A percentile compares a stretch with the other conserved stretches of the same genome.
These are phyloP conservation scores for Ensete glaucum DNA, from an alignment of 176 grass and related monocot genomes.

Conservation along the genomic window DNA sequence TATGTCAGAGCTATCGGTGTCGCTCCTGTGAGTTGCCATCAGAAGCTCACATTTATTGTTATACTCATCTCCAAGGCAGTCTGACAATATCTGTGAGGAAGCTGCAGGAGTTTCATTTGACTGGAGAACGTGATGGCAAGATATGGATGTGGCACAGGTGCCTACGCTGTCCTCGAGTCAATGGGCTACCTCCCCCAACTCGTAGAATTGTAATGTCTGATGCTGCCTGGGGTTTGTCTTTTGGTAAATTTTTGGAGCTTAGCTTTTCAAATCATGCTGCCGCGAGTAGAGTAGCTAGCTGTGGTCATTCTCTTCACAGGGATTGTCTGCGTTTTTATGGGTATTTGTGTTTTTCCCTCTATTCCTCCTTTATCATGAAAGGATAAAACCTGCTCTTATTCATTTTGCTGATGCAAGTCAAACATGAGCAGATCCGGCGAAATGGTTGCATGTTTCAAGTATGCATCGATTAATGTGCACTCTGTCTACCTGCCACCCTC, in stretches of 20 bases:
- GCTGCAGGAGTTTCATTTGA: slow-evolving; percentile 41
- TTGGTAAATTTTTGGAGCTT: slow-evolving; percentile 99
- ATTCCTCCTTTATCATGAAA: slow-evolving; percentile 6
- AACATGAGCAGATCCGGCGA: slow-evolving; percentile 53
- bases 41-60: slow-evolving; percentile 93
- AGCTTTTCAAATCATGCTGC: slow-evolving; percentile 99
- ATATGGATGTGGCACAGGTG: slow-evolving; percentile 99
- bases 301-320: slow-evolving; percentile 97
- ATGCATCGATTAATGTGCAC: slow-evolving; percentile 80
- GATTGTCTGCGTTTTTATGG: slow-evolving; percentile 97
- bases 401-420: not conserved
- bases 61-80: slow-evolving; percentile 88
- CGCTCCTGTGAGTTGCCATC: slow-evolving; percentile 71
- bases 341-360: slow-evolving; percentile 25
- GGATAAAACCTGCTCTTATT: slow-evolving; percentile 4
- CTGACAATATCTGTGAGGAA: slow-evolving; percentile 91
- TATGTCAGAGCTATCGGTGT: slow-evolving; percentile 64
- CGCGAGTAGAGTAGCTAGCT: slow-evolving; percentile 96
- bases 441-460: slow-evolving; percentile 92
- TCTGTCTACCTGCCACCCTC: slow-evolving; percentile 88
- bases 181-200: slow-evolving; percentile 76
- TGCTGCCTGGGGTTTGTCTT: slow-evolving; percentile 95
- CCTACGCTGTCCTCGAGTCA: slow-evolving; percentile 59
- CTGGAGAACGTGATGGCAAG: slow-evolving; percentile 70
- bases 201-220: slow-evolving; percentile 98